Evolutionary conservation across 2,329 filamentous ascomycete genomes (phyloP), one percentile per base, ranked within the genome.

Genomic region (Didymellaceae sp.): DNA sequence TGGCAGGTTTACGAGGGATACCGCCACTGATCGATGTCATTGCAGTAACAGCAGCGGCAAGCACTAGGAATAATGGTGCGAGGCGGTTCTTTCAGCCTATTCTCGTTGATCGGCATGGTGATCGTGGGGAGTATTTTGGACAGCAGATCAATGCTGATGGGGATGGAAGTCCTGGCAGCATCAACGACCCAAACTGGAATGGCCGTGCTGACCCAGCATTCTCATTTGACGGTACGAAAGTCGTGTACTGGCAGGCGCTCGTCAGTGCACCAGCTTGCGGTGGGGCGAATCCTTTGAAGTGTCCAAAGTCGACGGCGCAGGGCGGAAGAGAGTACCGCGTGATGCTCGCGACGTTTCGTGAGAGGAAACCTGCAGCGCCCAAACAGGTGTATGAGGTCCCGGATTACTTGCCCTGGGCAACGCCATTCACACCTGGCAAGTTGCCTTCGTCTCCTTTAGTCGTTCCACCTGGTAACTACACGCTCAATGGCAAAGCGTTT

Each of bases 161-260:
- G 5, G 42, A 60, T 22, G 51, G 45, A 6, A 42, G 45, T 30
- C 24, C 44, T 4, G 53, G 53, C 9, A 44, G 47, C 1, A 50
- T 76, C n/a, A 75, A 77, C 44, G 77, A 80, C 44, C 74, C 77
- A 0, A 69, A 78, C 20, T 80, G 79, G 79, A 80, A 80, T 55
- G 78, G 67, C 4, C 61, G 66, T 9, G 79, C 78, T 5, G 78
- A 80, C 55, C 79, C 76, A 2, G 65, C 60, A 1, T 77, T 67
- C 34, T 76, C 74, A 2, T 66, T 57, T 1, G 78, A 80, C 52
- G 71, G 73, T 5, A 80, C 76, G 0, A 57, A 65, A 1, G 71
- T 80, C 26, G 73, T 72, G 0, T 81, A 76, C 53, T 78, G 63
- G 61, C 74, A 81, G 54, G 63, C 62, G 3, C 58, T 76, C 6